Evolutionary conservation across 2,329 filamentous ascomycete species (phyloP).

Genomic region (Talaromyces sp.): DNA sequence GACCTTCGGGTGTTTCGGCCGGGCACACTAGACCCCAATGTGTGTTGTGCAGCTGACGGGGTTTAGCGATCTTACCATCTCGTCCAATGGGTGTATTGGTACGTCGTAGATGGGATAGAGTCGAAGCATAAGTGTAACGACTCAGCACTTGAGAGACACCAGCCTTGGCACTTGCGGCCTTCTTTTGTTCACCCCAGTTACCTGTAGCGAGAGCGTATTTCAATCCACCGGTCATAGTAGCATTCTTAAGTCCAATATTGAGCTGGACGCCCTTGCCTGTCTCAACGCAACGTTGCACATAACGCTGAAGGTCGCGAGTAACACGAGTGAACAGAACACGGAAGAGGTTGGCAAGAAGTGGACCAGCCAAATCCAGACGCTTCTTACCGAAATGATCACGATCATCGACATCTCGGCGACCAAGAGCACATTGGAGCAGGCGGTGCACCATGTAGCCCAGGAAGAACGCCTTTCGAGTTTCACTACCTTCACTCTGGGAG

Average conservation of each 20-base stretch:
- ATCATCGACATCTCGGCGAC: conserved; percentile 91
- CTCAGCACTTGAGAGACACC: conserved; percentile 98
- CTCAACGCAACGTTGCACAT: conserved; percentile 91
- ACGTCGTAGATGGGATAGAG: conserved; percentile 90
- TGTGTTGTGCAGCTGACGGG: conserved; percentile 95
- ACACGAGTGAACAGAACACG: conserved; percentile 87
- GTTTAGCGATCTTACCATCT: conserved; percentile 98
- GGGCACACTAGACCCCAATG: conserved; percentile 98
- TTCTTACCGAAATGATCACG: conserved; percentile 99
- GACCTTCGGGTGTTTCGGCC: conserved; percentile 95
- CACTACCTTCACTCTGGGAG: conserved; percentile 89
- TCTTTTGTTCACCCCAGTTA: conserved; percentile 99
- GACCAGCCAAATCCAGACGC: conserved; percentile 90
- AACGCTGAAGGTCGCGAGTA: conserved; percentile 85
- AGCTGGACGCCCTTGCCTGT: conserved; percentile 86
- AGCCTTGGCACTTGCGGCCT: conserved; percentile 89
- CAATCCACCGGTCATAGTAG: conserved; percentile 87
- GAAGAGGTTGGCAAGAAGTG: conserved; percentile 94
- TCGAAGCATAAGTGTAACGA: conserved; percentile 95
- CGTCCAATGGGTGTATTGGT: conserved; percentile 97
- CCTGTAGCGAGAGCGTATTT: conserved; percentile 97
- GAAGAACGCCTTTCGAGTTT: conserved; percentile 97
- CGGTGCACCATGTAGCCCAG: conserved; percentile 98
- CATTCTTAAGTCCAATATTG: conserved; percentile 85
- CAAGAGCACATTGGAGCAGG: conserved; percentile 88